Evolutionary conservation across 495 filamentous ascomycete genomes (phyloP), one percentile per base, ranked within the genome.

Genomic region (Daldinia childiae): DNA sequence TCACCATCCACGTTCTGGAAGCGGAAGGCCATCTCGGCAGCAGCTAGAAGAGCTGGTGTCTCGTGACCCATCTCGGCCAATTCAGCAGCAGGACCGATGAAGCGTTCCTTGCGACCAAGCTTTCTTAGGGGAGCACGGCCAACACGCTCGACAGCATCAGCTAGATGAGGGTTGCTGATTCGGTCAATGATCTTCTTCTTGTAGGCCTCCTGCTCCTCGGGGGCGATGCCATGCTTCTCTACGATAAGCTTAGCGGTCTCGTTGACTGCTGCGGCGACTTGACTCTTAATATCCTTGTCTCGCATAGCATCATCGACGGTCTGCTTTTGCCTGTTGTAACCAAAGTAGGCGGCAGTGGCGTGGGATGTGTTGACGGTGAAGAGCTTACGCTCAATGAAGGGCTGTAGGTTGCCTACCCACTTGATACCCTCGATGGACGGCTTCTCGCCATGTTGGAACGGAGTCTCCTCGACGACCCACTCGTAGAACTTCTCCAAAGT

Each of bases 361-460:
- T 99, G 95, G 52, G 93, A 90, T 26, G 95, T 98, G 88, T 99
- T 99, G 86, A 99, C 95, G 17, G 95, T 99, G 86, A 93, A 99
- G 67, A 99, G 90, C 85, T 99, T 99, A 81, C 95, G 94, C 88
- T 99, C 94, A 76, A 98, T 98, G 85, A 93, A 99, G 58, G 95
- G 95, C 76, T 88, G 85, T 26, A 99, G 87, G 84, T 98, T 88
- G 71, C 92, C 89, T 51, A 98, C 96, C 89, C 92, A 96, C 79
- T 95, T 89, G 78, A 99, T 90, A 56, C 94, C 95, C 60, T 94
- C 80, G 78, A 99, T 93, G 38, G 89, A 81, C 2, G 93, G 93
- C 5, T 59, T 68, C 30, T 83, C 84, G 36, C 81, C 77, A 43
- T 86, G 82, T 61, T 87, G 82, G 82, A 97, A 98, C 0, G 93